Evolutionary conservation across 768 basidiomycete species (phyloP), one percentile per base, ranked within the genome.

Genomic region (Phanerochaete carnosa): DNA sequence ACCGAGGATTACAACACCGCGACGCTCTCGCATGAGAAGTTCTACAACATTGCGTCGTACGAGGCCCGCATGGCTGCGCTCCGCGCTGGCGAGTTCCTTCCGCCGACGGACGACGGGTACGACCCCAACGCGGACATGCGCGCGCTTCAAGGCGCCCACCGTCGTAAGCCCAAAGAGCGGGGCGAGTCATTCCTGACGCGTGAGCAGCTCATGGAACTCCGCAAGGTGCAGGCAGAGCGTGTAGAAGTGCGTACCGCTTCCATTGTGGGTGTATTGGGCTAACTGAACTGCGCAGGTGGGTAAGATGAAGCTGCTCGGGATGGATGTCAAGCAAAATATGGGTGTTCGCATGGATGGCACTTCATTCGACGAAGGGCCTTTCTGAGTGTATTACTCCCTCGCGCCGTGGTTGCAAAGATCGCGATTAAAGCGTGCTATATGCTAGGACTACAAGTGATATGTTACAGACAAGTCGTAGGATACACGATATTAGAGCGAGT

Each of bases 11-110:
- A 80, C 69, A 92, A 94, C 67, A 92, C 90, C 30, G 94, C 94
- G 15, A 97, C 95, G 2, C 80, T 97, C 2, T 92, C 95, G 11
- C 90, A 96, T 68, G 94, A 95, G 72, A 97, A 97, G 72, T 97
- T 95, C 73, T 96, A 96, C 73, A 84, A 95, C 69, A 93, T 95
- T 83, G 86, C 85, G 57, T 81, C 84, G 5, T 94, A 94, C 70
- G 92, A 95, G 62, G 79, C 79, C 23, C 87, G 92, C 50, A 96
- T 96, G 95, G 73, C 83, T 37, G 86, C 92, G 23, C 75, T 96
- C 52, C 86, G 94, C 47, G 80, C 86, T n/a, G 95, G 95, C 39
- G 93, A 91, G 65, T 89, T 84, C 55, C 74, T 94, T 9, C 89
- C 92, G 0, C 87, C 89, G 7, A 65, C 83, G 3, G 83, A 88